A percentile compares a stretch with the other conserved stretches of the same genome.
Conservation (phyloP, 768 basidiomycete species). For the Mycena rosella region DNA sequence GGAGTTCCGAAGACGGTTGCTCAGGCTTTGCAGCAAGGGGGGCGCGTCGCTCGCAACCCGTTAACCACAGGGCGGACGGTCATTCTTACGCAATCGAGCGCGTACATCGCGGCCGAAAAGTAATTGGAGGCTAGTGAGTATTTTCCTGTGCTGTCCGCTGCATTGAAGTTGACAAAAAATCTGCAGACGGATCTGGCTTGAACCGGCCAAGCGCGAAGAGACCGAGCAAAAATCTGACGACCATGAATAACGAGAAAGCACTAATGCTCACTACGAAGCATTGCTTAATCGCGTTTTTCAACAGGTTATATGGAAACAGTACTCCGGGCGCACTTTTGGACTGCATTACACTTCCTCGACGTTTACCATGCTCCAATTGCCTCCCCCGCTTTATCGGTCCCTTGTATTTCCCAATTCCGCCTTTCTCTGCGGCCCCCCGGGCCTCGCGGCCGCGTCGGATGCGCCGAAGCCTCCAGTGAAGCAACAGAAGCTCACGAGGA, state of each 20-base stretch:
- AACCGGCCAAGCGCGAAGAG: background rate
- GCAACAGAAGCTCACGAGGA: background rate
- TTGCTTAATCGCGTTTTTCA: slow-evolving; percentile 21
- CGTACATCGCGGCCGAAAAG: too few relatives aligned
- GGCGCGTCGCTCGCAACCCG: too few relatives aligned
- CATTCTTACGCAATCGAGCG: too few relatives aligned
- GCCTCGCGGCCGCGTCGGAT: background rate
- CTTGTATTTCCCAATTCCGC: background rate
- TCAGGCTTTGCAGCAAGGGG: too few relatives aligned
- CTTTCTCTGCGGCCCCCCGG: background rate
- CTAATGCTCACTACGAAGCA: slow-evolving; percentile 25
- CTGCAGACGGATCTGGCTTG: too few relatives aligned
- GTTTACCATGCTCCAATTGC: slow-evolving; percentile 22
- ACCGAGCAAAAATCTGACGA: slow-evolving; percentile 1
- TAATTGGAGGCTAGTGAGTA: too few relatives aligned
- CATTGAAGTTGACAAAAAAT: too few relatives aligned
- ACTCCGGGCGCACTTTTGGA: slow-evolving; percentile 9
- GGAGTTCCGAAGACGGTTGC: too few relatives aligned
- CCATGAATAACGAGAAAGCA: slow-evolving; percentile 29
- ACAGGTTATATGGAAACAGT: slow-evolving; percentile 20
- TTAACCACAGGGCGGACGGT: too few relatives aligned
- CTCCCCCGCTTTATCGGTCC: background rate
- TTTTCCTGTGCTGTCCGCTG: too few relatives aligned
- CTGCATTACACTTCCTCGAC: slow-evolving; percentile 13
- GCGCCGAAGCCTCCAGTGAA: background rate